Conservation (phyloP, 805 yeast genomes). For the Pichia exigua region DNA sequence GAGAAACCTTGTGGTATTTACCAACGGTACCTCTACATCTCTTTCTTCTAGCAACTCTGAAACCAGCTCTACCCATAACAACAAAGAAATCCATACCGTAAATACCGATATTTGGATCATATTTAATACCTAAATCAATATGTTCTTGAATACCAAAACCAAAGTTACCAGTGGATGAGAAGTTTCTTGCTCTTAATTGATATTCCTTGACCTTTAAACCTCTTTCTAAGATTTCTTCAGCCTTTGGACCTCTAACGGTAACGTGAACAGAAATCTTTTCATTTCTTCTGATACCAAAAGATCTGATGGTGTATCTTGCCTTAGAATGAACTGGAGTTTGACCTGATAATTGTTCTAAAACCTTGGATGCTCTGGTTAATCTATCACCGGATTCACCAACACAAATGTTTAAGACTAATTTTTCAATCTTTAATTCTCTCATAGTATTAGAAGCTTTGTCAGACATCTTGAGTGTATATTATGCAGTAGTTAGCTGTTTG, state of each 20-base stretch:
- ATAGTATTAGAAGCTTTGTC: slow-evolving; percentile 79
- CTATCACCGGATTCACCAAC: slow-evolving; percentile 99
- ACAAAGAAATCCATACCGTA: slow-evolving; percentile 99
- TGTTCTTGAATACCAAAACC: slow-evolving; percentile 99
- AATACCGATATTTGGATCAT: slow-evolving; percentile 98
- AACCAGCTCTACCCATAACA: slow-evolving; percentile 99
- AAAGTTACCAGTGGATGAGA: slow-evolving; percentile 98
- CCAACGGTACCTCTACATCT: slow-evolving; percentile 85
- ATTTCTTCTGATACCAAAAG: slow-evolving; percentile 99
- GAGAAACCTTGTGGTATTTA: slow-evolving; percentile 83
- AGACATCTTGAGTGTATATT: slow-evolving; percentile 26
- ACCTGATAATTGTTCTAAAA: slow-evolving; percentile 99
- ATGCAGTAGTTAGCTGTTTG: neutral
- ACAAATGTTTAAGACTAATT: slow-evolving; percentile 98
- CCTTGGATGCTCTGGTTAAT: slow-evolving; percentile 99
- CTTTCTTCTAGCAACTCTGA: slow-evolving; percentile 98
- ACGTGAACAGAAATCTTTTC: slow-evolving; percentile 99
- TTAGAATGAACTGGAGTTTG: slow-evolving; percentile 99
- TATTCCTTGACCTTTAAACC: slow-evolving; percentile 99
- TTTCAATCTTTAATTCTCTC: slow-evolving; percentile 99
- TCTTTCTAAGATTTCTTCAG: slow-evolving; percentile 99
- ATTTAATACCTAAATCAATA: slow-evolving; percentile 99
- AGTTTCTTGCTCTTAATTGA: slow-evolving; percentile 90
- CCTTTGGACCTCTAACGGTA: slow-evolving; percentile 99
- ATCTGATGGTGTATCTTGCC: slow-evolving; percentile 99